phyloP scores from a whole-genome alignment of 2,329 filamentous ascomycete genomes.

The Monilinia fructicola region DNA sequence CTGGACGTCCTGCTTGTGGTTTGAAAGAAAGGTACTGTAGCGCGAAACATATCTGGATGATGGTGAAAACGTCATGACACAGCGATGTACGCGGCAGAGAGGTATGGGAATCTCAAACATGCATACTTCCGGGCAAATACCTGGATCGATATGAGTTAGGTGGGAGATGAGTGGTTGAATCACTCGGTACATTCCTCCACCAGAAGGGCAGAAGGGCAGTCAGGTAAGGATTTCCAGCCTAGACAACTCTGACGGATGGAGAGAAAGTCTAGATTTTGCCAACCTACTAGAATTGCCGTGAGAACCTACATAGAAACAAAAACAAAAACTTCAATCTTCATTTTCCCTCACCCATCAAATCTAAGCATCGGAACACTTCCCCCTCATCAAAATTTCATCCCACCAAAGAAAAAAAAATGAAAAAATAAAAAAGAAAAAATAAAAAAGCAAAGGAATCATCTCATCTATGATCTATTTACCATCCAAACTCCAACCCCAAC shows the following conservation, averaged over 20 bases:
- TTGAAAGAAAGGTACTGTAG: not conserved
- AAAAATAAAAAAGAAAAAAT: no score
- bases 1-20: not conserved
- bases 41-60: not conserved
- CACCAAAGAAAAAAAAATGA: not conserved
- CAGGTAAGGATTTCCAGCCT: not conserved
- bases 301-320: not conserved
- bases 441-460: no score
- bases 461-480: not conserved
- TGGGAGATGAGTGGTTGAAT: not conserved
- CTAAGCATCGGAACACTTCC: no score
- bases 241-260: not conserved
- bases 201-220: not conserved
- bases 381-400: no score
- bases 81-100: not conserved
- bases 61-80: conserved; percentile 9
- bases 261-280: not conserved
- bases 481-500: no score
- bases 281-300: no score
- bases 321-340: not conserved
- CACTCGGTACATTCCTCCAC: not conserved
- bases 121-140: not conserved
- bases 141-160: not conserved
- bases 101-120: not conserved
- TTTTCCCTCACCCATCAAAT: not conserved